Percentiles rank a stretch among this genome's conserved stretches.
Conservation (phyloP, 148 eudicot genomes). For the Cornus florida region DNA sequence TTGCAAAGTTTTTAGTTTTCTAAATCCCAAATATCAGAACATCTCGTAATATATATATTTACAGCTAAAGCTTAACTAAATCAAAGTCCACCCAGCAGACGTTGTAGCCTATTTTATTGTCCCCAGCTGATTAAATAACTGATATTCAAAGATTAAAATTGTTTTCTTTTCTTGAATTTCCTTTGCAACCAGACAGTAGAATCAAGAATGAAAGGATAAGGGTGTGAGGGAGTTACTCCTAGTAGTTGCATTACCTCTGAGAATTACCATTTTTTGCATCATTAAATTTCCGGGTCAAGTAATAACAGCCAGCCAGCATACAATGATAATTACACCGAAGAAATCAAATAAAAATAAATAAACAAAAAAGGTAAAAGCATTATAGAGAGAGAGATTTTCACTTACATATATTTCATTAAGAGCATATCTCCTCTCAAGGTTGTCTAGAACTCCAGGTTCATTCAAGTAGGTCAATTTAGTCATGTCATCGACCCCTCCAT, state of each 20-base stretch:
- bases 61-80: too few species aligned
- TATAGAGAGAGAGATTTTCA: background rate
- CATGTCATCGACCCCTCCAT: constrained; percentile 99
- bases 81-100: background rate
- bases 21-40: too few species aligned
- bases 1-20: too few species aligned
- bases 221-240: background rate
- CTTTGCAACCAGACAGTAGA: background rate
- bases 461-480: constrained; percentile 92
- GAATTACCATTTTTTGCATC: background rate
- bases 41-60: too few species aligned
- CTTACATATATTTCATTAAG: constrained; percentile 94
- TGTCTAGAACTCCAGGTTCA: constrained; percentile 95
- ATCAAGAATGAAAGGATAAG: background rate
- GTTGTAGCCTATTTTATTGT: background rate
- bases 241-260: background rate
- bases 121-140: background rate
- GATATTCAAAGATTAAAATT: background rate
- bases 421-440: constrained; percentile 87
- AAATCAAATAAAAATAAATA: too few species aligned
- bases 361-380: background rate
- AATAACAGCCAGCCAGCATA: too few species aligned
- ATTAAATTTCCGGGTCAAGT: background rate
- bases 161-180: background rate
- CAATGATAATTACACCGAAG: too few species aligned